phyloP scores from a whole-genome alignment of 73 alveolate species.

The Paraurostyla sp. region DNA sequence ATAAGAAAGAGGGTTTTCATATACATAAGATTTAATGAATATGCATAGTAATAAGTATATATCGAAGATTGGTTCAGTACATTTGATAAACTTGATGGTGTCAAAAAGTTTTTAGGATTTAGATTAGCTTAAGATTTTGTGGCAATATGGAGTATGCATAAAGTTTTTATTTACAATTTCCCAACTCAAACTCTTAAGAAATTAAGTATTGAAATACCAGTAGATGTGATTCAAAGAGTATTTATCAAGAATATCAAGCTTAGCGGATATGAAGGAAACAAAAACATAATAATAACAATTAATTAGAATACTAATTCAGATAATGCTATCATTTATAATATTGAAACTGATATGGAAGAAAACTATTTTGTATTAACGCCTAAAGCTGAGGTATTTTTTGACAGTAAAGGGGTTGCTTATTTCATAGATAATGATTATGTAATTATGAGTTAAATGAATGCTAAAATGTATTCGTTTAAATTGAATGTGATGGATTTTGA shows the following conservation, averaged over 20 bases:
- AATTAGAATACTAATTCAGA: neutral
- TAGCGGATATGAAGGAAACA: neutral
- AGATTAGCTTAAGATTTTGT: neutral
- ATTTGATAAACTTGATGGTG: too few relatives aligned
- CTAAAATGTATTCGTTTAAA: neutral
- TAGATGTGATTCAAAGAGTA: neutral
- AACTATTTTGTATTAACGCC: neutral
- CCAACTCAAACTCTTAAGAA: neutral
- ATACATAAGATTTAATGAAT: too few relatives aligned
- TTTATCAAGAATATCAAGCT: neutral
- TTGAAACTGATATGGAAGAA: neutral
- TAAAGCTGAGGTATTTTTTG: neutral
- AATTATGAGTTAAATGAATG: neutral
- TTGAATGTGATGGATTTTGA: neutral
- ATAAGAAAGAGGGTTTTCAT: too few relatives aligned
- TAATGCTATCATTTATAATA: conserved; percentile 1
- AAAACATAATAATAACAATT: neutral
- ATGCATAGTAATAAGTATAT: too few relatives aligned
- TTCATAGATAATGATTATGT: conserved; percentile 7
- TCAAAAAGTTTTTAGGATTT: neutral
- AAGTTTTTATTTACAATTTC: neutral
- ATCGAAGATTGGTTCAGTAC: too few relatives aligned
- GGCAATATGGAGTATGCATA: neutral
- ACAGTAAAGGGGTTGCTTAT: neutral
- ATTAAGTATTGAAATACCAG: neutral